phyloP scores from a whole-genome alignment of 2,329 filamentous ascomycete genomes.

The Knoxdaviesia capensis region DNA sequence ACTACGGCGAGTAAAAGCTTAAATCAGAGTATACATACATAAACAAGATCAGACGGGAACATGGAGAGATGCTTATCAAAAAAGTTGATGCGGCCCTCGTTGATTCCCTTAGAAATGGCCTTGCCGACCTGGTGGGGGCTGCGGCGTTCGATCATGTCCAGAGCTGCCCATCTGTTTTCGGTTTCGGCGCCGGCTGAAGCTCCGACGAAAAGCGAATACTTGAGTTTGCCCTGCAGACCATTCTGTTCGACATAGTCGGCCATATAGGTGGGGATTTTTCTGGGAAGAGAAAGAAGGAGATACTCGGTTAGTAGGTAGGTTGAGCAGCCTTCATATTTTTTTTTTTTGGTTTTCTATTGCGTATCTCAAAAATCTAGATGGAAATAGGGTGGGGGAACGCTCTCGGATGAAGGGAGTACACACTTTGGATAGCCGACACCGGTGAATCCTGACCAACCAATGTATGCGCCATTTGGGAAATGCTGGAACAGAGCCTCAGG shows the following conservation, averaged over 20 bases:
- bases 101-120: conserved; percentile 77
- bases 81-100: conserved; percentile 72
- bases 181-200: conserved; percentile 81
- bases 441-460: conserved; percentile 84
- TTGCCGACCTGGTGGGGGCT: conserved; percentile 81
- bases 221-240: conserved; percentile 60
- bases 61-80: conserved; percentile 89
- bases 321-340: too few relatives aligned
- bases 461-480: conserved; percentile 70
- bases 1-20: background rate
- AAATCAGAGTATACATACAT: conserved; percentile 24
- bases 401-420: conserved; percentile 3
- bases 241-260: conserved; percentile 84
- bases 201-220: conserved; percentile 74
- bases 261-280: conserved; percentile 65
- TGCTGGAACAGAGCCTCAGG: conserved; percentile 62
- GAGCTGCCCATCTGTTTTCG: conserved; percentile 73
- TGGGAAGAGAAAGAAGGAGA: conserved; percentile 13
- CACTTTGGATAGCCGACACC: conserved; percentile 74
- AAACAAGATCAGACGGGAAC: conserved; percentile 76
- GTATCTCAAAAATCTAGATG: too few relatives aligned
- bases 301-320: background rate
- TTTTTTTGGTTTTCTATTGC: too few relatives aligned
- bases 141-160: conserved; percentile 79
- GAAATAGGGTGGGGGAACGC: background rate